These are phyloP conservation scores for Pseudogymnoascus sp. DNA, from an alignment of 2,329 filamentous ascomycete species.

Conservation along the genomic window DNA sequence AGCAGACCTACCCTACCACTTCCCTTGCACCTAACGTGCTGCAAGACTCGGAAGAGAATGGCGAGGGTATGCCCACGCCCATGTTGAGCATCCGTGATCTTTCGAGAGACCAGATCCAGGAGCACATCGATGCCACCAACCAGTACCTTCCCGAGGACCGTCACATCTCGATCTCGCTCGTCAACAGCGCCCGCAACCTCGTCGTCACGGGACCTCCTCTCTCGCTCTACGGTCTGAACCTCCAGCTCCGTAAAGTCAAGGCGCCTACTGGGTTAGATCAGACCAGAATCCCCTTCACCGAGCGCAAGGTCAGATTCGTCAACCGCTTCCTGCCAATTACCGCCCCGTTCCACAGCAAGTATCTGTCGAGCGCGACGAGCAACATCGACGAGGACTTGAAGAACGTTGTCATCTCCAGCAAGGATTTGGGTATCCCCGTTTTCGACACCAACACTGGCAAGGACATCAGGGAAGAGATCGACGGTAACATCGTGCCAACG, in stretches of 20 bases:
- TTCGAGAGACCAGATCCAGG: constrained; percentile 78
- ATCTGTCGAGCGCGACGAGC: constrained; percentile 72
- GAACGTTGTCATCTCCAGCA: constrained; percentile 66
- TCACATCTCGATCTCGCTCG: constrained; percentile 88
- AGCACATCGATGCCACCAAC: constrained; percentile 94
- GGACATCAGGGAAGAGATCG: constrained; percentile 64
- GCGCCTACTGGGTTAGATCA: constrained; percentile 96
- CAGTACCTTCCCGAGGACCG: constrained; percentile 87
- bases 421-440: constrained; percentile 72
- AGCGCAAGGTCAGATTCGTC: constrained; percentile 92
- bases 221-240: constrained; percentile 90
- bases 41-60: constrained; percentile 86
- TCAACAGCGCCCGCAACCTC: constrained; percentile 95
- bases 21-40: constrained; percentile 86
- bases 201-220: constrained; percentile 95
- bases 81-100: constrained; percentile 98
- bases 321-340: constrained; percentile 97
- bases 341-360: constrained; percentile 95
- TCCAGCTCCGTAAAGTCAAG: constrained; percentile 93
- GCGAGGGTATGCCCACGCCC: constrained; percentile 90
- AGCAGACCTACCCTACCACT: constrained; percentile 93
- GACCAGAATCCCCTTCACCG: constrained; percentile 84
- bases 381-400: constrained; percentile 83
- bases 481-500: constrained; percentile 74
- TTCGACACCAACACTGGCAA: constrained; percentile 85